These are phyloP conservation scores for Hypoxylon perforatum DNA, from an alignment of 495 filamentous ascomycete genomes.

Conservation along the genomic window DNA sequence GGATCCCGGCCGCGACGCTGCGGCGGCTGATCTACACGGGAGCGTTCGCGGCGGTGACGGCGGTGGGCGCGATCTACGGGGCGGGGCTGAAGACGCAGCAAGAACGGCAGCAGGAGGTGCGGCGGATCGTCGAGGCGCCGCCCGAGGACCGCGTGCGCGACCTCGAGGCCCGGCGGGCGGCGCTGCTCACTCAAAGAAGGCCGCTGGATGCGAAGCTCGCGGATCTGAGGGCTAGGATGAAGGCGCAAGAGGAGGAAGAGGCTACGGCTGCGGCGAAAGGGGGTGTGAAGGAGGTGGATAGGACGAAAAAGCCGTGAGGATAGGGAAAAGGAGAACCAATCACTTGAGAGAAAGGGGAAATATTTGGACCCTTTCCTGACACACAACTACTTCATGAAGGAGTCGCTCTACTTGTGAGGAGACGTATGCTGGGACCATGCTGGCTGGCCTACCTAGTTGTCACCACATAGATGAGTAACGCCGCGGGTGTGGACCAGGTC, in stretches of 20 bases:
- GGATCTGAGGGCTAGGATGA: slow-evolving; percentile 47
- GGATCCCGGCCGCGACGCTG: slow-evolving; percentile 21
- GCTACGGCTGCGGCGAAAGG: background rate
- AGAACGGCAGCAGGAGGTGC: slow-evolving; percentile 53
- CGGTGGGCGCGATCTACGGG: slow-evolving; percentile 64
- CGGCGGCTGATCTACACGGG: slow-evolving; percentile 58
- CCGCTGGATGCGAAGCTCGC: slow-evolving; percentile 53
- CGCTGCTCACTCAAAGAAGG: slow-evolving; percentile 44
- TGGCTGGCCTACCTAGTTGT: too few relatives aligned
- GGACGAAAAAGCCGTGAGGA: too few relatives aligned
- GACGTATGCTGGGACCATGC: too few relatives aligned
- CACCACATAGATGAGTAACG: too few relatives aligned
- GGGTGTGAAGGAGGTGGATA: background rate
- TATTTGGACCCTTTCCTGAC: too few relatives aligned
- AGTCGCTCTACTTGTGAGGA: too few relatives aligned
- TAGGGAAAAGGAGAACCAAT: too few relatives aligned
- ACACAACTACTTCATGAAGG: too few relatives aligned
- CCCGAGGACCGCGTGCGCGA: slow-evolving; percentile 49
- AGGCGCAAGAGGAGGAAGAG: slow-evolving; percentile 13
- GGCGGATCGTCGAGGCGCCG: slow-evolving; percentile 45
- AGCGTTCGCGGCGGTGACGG: slow-evolving; percentile 60
- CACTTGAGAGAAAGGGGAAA: too few relatives aligned
- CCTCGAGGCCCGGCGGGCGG: slow-evolving; percentile 49
- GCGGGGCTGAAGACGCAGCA: slow-evolving; percentile 66
- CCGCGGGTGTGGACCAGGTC: too few relatives aligned